Base-by-base conservation (phyloP, 2,329 filamentous ascomycete species). In the Dothidotthia symphoricarpi region DNA sequence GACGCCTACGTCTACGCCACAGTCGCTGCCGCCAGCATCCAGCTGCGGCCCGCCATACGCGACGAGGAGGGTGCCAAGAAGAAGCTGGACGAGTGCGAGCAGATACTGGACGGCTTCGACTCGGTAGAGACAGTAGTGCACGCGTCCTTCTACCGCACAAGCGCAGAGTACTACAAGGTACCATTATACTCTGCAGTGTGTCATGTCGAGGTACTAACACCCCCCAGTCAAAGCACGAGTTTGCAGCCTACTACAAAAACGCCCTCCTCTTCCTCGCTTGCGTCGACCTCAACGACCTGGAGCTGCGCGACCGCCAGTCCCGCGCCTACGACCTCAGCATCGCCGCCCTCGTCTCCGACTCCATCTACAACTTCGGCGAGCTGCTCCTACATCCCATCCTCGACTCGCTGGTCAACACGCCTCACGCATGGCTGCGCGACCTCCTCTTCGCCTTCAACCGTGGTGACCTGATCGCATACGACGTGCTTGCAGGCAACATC, bases 301-400 rank as follows among this genome's bases (percentile, higher is more conserved):
- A 83, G 28, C 73, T 81, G 36, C 75, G 78, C 37, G 90, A 98
- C 67, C 85, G 87, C 57, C 83, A 84, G 66, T 79, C 78, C 43
- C 83, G 91, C 56, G 93, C 93, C 29, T 95, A 95, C 71, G 89
- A 96, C 67, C 83, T 98, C 47, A 86, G 86, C 61, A 84, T 97
- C 36, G 89, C 93, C 17, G 93, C 93, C 8, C 78, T 98, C 7
- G 86, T 96, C 26, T 96, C 90, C 34, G 87, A 91, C 61, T 88
- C 82, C 59, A 98, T 97, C 73, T 97, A 98, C 81, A 98, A 98
- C 75, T 98, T 98, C 58, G 93, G 93, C 68, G 93, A 98, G 75
- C 83, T 98, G n/a, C 81, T 98, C 22, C 80, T 98, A 53, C 93
- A 98, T 67, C 93, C 93, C 3, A 95, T 98, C 62, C 83, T 98